Conservation (phyloP, 306 rosid species). For the Medicago truncatula region DNA sequence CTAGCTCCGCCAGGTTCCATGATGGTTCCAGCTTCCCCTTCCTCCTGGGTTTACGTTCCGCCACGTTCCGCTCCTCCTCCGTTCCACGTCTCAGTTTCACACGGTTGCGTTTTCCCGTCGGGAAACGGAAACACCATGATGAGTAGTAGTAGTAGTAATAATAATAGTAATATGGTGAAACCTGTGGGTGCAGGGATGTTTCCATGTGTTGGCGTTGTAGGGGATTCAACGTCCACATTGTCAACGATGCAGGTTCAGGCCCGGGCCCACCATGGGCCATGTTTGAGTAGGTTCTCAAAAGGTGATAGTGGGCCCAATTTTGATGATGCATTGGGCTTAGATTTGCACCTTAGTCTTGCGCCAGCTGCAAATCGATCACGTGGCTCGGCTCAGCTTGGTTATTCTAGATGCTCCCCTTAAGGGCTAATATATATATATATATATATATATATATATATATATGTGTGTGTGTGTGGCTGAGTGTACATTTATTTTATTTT, state of each 20-base stretch:
- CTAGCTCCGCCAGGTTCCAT: conserved; percentile 66
- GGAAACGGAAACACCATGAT: conserved; percentile 3
- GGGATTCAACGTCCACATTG: conserved; percentile 60
- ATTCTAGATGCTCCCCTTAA: conserved; percentile 1
- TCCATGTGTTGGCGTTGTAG: conserved; percentile 61
- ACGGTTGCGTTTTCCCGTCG: conserved; percentile 75
- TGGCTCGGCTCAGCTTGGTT: conserved; percentile 31
- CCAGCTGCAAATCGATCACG: conserved; percentile 67
- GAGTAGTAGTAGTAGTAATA: background rate
- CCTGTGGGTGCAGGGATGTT: conserved; percentile 48
- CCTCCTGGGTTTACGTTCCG: conserved; percentile 82
- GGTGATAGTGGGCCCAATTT: conserved; percentile 74
- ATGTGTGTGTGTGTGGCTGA: no score
- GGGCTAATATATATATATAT: background rate
- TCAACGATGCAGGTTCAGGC: conserved; percentile 57
- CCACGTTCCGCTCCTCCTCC: conserved; percentile 70
- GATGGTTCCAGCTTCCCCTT: conserved; percentile 49
- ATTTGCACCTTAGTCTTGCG: conserved; percentile 85
- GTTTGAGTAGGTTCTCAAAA: conserved; percentile 75
- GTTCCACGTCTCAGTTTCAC: conserved; percentile 93
- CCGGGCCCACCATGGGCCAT: conserved; percentile 77
- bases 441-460: background rate
- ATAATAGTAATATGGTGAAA: conserved; percentile 36
- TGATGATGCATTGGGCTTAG: conserved; percentile 86
- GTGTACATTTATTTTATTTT: conserved; percentile 62